Evolutionary conservation across 805 yeast species (phyloP).

Genomic region (Yarrowia sp.): DNA sequence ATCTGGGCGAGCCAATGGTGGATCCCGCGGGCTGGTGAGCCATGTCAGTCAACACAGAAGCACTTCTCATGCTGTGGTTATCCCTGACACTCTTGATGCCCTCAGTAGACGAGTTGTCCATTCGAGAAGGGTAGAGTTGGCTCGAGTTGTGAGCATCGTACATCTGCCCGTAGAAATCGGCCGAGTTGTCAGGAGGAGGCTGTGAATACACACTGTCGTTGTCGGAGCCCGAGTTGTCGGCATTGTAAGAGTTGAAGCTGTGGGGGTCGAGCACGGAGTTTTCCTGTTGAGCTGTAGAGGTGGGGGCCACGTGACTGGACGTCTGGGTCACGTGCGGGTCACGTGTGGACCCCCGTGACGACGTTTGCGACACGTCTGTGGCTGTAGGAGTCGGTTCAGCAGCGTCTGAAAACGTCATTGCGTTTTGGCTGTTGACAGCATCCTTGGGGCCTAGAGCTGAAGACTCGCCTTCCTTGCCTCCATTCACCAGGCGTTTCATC

Average conservation of each 20-base stretch:
- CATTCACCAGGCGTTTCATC: slow-evolving; percentile 24
- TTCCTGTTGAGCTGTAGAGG: no score
- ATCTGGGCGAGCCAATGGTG: slow-evolving; percentile 4
- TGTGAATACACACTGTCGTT: slow-evolving; percentile 11
- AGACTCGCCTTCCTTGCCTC: slow-evolving; percentile 14
- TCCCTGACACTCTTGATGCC: slow-evolving; percentile 19
- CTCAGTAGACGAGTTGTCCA: slow-evolving; percentile 20
- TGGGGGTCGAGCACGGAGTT: neutral
- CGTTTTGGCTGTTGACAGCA: neutral
- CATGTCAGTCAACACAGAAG: slow-evolving; percentile 6
- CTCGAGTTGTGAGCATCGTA: slow-evolving; percentile 20
- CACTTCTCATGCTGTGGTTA: slow-evolving; percentile 6
- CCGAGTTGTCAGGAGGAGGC: slow-evolving; percentile 7
- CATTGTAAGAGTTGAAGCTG: neutral
- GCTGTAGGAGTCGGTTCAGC: no score
- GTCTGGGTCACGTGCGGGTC: neutral
- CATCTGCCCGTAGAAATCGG: slow-evolving; percentile 9
- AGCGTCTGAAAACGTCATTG: neutral
- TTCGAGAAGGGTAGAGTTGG: neutral
- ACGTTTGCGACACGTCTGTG: neutral
- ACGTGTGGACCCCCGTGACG: neutral
- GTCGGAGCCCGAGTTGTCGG: neutral
- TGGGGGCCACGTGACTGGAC: no score
- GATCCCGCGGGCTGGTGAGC: neutral
- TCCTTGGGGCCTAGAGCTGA: neutral